phyloP scores from a whole-genome alignment of 2,329 filamentous ascomycete species.

The Exophiala oligosperma region DNA sequence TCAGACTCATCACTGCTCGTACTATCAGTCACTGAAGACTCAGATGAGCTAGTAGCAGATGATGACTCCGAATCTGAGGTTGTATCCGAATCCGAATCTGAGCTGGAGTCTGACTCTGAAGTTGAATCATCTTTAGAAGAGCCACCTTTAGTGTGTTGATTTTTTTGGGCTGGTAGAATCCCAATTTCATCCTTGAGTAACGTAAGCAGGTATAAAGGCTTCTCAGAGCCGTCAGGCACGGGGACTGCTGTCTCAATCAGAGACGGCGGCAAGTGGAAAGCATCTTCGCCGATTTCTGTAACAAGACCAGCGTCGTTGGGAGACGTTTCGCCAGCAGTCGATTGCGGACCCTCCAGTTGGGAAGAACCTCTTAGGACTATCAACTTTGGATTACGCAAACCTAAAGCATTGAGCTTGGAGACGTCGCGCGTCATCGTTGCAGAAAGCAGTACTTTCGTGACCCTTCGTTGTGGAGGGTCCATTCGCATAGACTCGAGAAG shows the following conservation, averaged over 20 bases:
- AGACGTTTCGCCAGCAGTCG: conserved; percentile 7
- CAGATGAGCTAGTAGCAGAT: conserved; percentile 22
- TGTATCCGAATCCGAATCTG: conserved; percentile 31
- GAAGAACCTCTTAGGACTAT: conserved; percentile 43
- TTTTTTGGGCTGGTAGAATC: background rate
- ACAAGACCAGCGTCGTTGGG: conserved; percentile 23
- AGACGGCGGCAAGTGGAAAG: conserved; percentile 61
- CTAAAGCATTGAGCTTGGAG: conserved; percentile 77
- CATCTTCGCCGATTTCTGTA: conserved; percentile 46
- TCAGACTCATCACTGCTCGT: conserved; percentile 62
- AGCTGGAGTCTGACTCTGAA: conserved; percentile 30
- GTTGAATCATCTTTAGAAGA: background rate
- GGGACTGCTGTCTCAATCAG: conserved; percentile 68
- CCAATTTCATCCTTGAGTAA: conserved; percentile 61
- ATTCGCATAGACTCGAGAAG: conserved; percentile 70
- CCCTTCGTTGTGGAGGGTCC: conserved; percentile 69
- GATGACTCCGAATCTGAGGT: conserved; percentile 31
- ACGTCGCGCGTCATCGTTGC: conserved; percentile 96
- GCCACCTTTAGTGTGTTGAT: too few species aligned
- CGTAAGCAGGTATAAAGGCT: conserved; percentile 82
- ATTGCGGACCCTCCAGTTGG: conserved; percentile 25
- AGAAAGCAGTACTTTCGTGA: conserved; percentile 73
- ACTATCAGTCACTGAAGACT: conserved; percentile 28
- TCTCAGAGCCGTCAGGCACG: conserved; percentile 67
- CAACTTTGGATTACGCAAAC: conserved; percentile 64